A percentile compares a stretch with the other conserved stretches of the same genome.
These are phyloP conservation scores for Huntiella moniliformis DNA, from an alignment of 2,329 filamentous ascomycete genomes.

Conservation along the genomic window DNA sequence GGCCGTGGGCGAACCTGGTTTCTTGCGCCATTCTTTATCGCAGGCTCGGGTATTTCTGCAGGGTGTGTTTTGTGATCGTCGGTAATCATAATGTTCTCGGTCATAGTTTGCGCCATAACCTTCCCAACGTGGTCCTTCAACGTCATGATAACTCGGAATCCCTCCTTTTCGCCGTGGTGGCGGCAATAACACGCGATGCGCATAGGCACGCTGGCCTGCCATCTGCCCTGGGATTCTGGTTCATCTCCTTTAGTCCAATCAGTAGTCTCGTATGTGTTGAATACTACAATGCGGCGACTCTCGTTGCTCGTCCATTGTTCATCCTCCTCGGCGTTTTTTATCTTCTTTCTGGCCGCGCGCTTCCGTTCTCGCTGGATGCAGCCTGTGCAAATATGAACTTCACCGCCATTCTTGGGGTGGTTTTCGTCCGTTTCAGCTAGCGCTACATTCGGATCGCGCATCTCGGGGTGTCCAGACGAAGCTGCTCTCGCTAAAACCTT, in stretches of 20 bases:
- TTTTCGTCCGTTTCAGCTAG: constrained; percentile 39
- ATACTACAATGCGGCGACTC: constrained; percentile 65
- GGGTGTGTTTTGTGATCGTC: constrained; percentile 85
- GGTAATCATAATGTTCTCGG: constrained; percentile 84
- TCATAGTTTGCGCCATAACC: constrained; percentile 67
- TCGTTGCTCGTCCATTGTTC: constrained; percentile 70
- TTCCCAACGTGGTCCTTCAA: constrained; percentile 64
- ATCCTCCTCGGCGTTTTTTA: constrained; percentile 84
- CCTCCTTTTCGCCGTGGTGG: constrained; percentile 82
- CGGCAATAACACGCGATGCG: constrained; percentile 93
- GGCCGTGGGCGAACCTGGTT: constrained; percentile 19
- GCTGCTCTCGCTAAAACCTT: constrained; percentile 45
- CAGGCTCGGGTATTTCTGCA: constrained; percentile 5
- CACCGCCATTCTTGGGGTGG: constrained; percentile 69
- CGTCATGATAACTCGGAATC: constrained; percentile 82
- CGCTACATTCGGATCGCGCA: constrained; percentile 15
- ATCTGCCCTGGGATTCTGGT: constrained; percentile 33
- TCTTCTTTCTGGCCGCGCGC: constrained; percentile 77
- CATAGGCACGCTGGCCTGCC: constrained; percentile 77
- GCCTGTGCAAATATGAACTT: constrained; percentile 78
- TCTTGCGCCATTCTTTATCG: constrained; percentile 6
- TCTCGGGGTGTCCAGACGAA: constrained; percentile 20
- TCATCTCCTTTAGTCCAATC: constrained; percentile 50
- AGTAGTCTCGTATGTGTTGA: constrained; percentile 75
- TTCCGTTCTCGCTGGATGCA: constrained; percentile 87